Base-by-base conservation (phyloP, 805 yeast genomes). In the Wickerhamomyces ciferrii region DNA sequence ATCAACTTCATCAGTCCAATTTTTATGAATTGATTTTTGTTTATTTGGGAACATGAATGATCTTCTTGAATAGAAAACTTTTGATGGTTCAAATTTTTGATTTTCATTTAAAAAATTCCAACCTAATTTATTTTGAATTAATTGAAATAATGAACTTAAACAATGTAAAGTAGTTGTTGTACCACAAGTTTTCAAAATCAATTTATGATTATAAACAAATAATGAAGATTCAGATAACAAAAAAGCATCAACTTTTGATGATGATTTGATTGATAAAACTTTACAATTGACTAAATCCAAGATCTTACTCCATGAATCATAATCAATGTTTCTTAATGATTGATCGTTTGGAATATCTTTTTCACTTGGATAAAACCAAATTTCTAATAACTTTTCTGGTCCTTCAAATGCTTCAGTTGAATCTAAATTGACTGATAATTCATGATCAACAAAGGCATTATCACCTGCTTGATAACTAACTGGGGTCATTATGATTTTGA, bases 381-480 rank as follows among this genome's bases (percentile, higher is more conserved):
- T 72, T 63, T 92, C 97, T 38, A 94, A 72, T 47, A 92, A 72
- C 66, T 92, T 94, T 66, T 92, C 98, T 29, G 99, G 98, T 7
- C 99, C 98, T 71, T 92, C 98, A 62, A 92, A 92, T 2, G 97
- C 96, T 60, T 81, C 85, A 14, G 96, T 75, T 18, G 97, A 90
- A 68, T 91, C 97, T 52, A 91, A 71, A 49, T 78, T 76, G 40
- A 81, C 83, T 9, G 96, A 84, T 43, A 87, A 71, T 50, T 84
- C 87, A 64, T 85, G 92, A 66, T 91, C 91, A 56, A 89, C 81
- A 60, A 74, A 81, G 19, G 75, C 61, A 56, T 73, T 76, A 47
- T 69, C 68, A 19, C 63, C 59, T 25, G 62, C 67, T 45, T 62
- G 53, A 48, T 54, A 59, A n/a, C 63, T 59, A 37, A 68, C 55